These are phyloP conservation scores for Xerocomus brunneocitrinus DNA, from an alignment of 768 basidiomycete species.

Conservation along the genomic window DNA sequence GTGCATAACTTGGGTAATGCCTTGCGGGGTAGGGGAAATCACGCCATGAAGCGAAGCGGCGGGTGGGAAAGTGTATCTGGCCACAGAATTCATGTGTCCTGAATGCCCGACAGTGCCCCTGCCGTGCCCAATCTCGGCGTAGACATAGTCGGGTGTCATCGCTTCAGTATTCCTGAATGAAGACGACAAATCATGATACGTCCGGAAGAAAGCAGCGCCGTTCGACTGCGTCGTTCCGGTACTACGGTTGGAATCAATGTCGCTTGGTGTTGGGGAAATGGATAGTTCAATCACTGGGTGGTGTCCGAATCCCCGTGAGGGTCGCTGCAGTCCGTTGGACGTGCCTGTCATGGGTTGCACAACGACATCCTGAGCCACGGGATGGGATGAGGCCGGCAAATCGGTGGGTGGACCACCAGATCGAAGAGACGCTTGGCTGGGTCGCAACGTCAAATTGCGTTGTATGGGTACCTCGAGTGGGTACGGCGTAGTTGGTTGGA, in stretches of 20 bases:
- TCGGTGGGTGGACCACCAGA: constrained; percentile 5
- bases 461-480: constrained; percentile 28
- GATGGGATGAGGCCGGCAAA: constrained; percentile 3
- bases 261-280: constrained; percentile 56
- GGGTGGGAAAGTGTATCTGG: constrained; percentile 24
- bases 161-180: constrained; percentile 48
- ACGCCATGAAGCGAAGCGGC: constrained; percentile 18
- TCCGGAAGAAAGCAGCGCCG: constrained; percentile 58
- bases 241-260: constrained; percentile 54
- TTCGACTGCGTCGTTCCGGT: constrained; percentile 49
- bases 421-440: constrained; percentile 13
- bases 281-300: constrained; percentile 61
- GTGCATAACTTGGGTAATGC: constrained; percentile 34
- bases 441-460: constrained; percentile 24
- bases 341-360: constrained; percentile 33
- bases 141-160: constrained; percentile 68
- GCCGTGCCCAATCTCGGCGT: constrained; percentile 74
- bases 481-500: constrained; percentile 10
- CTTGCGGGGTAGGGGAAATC: constrained; percentile 24
- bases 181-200: constrained; percentile 46
- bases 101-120: constrained; percentile 40
- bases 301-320: constrained; percentile 41
- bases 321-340: constrained; percentile 36
- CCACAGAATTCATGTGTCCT: constrained; percentile 14
- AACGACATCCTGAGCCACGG: constrained; percentile 22